Evolutionary conservation across 2,329 filamentous ascomycete genomes (phyloP), one percentile per base, ranked within the genome.

Genomic region (Arthrocladium fulminans): DNA sequence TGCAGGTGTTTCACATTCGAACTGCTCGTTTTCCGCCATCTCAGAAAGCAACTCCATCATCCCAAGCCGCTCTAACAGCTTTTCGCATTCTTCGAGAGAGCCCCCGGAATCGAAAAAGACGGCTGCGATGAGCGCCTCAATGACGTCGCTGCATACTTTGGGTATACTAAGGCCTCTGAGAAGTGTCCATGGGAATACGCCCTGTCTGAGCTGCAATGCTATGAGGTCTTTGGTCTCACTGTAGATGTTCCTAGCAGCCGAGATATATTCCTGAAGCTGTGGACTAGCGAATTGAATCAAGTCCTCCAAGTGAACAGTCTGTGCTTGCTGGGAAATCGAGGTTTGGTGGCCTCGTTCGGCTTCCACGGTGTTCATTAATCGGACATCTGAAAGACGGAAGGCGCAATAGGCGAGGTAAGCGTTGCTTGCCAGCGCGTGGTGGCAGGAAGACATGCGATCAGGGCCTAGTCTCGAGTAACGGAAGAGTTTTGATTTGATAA

Each of bases 141-240:
- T 72, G 6, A 96, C 67, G 63, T 96, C 89, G 0, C 84, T 90
- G 65, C 84, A 83, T 64, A 86, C 85, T 61, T 96, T 96, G 13
- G 78, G 78, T 0, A 81, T 74, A 12, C 75, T 72, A 1, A 94
- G 69, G 0, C 76, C 72, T 0, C 80, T 72, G 1, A 97, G 76
- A 0, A 80, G 65, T 1, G 77, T 71, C 90, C 90, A 97, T 0
- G 90, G 92, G 59, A 89, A 94, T 19, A 19, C 15, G 9, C 32
- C 34, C 17, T 25, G n/a, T n/a, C 65, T 42, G 8, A 94, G 67
- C 0, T 71, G 75, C 0, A 67, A 48, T 0, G 66, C 50, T 40
- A 94, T 71, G 1, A 55, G 58, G 0, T 64, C 64, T 5, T 77
- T 70, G 23, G 83, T 64, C 1, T 58, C 54, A 0, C 65, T 56